Evolutionary conservation across 139 green algal genomes (phyloP).

Genomic region (Chlorella sp.): DNA sequence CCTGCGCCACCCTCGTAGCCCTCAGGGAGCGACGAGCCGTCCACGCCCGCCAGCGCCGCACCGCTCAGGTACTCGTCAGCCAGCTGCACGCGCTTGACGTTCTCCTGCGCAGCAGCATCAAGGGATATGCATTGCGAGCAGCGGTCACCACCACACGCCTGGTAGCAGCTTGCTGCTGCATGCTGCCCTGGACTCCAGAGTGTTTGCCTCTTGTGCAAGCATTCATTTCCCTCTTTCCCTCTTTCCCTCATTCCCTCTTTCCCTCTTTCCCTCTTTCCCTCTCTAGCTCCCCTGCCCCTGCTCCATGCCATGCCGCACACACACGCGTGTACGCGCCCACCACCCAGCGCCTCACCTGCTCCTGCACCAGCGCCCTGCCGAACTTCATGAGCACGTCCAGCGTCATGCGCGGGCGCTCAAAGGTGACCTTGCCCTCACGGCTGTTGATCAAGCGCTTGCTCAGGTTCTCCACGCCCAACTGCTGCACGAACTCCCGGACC

Average conservation of each 20-base stretch:
- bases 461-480: constrained; percentile 84
- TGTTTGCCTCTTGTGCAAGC: too few species aligned
- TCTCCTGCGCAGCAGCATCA: constrained; percentile 58
- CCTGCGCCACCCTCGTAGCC: constrained; percentile 32
- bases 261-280: too few species aligned
- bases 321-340: too few species aligned
- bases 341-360: constrained; percentile 84
- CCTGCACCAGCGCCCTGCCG: constrained; percentile 80
- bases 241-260: too few species aligned
- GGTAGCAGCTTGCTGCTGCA: too few species aligned
- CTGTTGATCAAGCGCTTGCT: constrained; percentile 88
- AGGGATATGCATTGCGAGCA: too few species aligned
- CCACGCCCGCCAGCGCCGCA: constrained; percentile 74
- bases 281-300: too few species aligned
- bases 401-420: constrained; percentile 85
- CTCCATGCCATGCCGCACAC: too few species aligned
- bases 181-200: too few species aligned
- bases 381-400: constrained; percentile 83
- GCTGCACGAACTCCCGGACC: constrained; percentile 65
- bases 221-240: too few species aligned
- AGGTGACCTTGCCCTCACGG: constrained; percentile 69
- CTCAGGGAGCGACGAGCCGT: constrained; percentile 70
- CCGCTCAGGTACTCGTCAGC: constrained; percentile 87
- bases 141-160: too few species aligned
- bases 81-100: constrained; percentile 98